phyloP scores from a whole-genome alignment of 805 yeast species.

The Candida maltosa region DNA sequence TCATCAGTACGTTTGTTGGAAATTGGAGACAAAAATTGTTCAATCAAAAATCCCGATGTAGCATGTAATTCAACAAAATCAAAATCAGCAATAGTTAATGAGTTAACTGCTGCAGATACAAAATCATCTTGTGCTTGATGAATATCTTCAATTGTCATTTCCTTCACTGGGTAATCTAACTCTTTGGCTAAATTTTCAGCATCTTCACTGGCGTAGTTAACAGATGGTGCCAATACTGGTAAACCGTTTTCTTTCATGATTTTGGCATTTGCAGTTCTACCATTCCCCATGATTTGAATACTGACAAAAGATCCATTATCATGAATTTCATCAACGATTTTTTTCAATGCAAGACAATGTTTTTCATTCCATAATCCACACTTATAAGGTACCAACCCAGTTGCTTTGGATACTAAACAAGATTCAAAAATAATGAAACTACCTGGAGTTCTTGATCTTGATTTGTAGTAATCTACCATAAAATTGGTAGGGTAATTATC shows the following conservation, averaged over 20 bases:
- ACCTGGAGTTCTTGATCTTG: constrained; percentile 29
- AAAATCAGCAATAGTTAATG: constrained; percentile 26
- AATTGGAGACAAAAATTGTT: constrained; percentile 32
- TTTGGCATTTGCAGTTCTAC: constrained; percentile 35
- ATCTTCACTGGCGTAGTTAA: constrained; percentile 12
- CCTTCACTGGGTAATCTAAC: constrained; percentile 3
- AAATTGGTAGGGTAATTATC: constrained; percentile 25
- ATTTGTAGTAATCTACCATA: constrained; percentile 24
- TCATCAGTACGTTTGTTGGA: constrained; percentile 30
- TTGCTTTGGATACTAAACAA: constrained; percentile 5
- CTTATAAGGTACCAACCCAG: constrained; percentile 11
- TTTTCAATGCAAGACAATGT: constrained; percentile 29
- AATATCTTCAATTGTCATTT: constrained; percentile 8
- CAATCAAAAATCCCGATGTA: constrained; percentile 38
- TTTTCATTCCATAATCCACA: constrained; percentile 10
- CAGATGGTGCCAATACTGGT: constrained; percentile 15
- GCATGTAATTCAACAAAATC: constrained; percentile 40
- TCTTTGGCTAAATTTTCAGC: constrained; percentile 9
- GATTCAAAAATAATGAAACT: constrained; percentile 12
- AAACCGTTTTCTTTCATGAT: constrained; percentile 19
- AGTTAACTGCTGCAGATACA: constrained; percentile 12
- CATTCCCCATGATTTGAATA: constrained; percentile 53
- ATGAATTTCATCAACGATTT: constrained; percentile 45
- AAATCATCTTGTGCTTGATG: constrained; percentile 11
- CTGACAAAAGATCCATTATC: constrained; percentile 38